A percentile compares a stretch with the other conserved stretches of the same genome.
Evolutionary conservation across 2,329 filamentous ascomycete genomes (phyloP).

Genomic region (Mariannaea elegans): DNA sequence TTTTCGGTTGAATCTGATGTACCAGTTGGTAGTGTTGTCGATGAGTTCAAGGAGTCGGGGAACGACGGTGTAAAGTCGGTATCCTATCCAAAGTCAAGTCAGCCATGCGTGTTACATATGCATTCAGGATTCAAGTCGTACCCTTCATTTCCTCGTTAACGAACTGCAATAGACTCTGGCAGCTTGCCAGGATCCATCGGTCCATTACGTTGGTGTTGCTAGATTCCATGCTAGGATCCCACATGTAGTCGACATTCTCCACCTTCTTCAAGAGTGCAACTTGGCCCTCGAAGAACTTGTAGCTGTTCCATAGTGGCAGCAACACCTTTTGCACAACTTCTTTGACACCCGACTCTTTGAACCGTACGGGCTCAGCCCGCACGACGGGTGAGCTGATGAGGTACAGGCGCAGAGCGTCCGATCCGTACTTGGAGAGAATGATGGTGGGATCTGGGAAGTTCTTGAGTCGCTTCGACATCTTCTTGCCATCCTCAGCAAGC

Average conservation of each 20-base stretch:
- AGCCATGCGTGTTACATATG: constrained; percentile 8
- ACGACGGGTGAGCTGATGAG: constrained; percentile 97
- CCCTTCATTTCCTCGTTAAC: constrained; percentile 92
- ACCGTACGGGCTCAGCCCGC: constrained; percentile 86
- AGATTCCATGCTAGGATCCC: constrained; percentile 78
- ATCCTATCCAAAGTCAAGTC: constrained; percentile 52
- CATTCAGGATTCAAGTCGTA: constrained; percentile 55
- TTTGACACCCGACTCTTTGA: constrained; percentile 92
- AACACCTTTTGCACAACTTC: constrained; percentile 94
- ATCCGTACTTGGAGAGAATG: constrained; percentile 88
- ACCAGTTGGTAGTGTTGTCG: constrained; percentile 98
- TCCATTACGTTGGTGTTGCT: constrained; percentile 94
- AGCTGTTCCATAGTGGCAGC: constrained; percentile 93
- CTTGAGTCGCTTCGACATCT: constrained; percentile 97
- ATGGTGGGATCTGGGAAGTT: constrained; percentile 91
- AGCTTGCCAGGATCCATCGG: constrained; percentile 91
- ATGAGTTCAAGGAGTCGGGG: constrained; percentile 84
- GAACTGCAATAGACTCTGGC: constrained; percentile 89
- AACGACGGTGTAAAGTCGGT: constrained; percentile 90
- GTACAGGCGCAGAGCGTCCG: constrained; percentile 92
- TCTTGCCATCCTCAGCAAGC: constrained; percentile 93
- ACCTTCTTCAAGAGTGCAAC: constrained; percentile 87
- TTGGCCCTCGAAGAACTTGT: constrained; percentile 95
- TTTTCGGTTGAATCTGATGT: constrained; percentile 93
- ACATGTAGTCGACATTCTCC: constrained; percentile 78